Conservation (phyloP, 192 early-diverging fungal species). For the Coemansia sp. region DNA sequence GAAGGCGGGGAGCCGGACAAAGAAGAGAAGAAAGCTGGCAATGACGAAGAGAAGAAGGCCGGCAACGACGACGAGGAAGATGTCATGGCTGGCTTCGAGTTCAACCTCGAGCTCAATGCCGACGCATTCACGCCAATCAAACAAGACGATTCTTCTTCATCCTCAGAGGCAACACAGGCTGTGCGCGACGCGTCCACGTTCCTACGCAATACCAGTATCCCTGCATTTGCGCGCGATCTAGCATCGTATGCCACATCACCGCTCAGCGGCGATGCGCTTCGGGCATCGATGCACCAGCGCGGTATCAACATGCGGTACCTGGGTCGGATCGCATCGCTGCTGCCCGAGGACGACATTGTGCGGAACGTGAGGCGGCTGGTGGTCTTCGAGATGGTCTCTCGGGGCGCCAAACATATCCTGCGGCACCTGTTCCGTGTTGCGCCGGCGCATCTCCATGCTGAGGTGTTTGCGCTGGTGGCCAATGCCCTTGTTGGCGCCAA, state of each 20-base stretch:
- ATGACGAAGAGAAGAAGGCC: too few species aligned
- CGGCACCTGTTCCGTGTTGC: constrained; percentile 62
- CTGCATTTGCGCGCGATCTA: constrained; percentile 60
- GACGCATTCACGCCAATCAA: constrained; percentile 63
- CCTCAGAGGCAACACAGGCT: constrained; percentile 30
- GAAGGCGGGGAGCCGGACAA: constrained; percentile 2
- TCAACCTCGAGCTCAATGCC: constrained; percentile 58
- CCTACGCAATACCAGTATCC: constrained; percentile 67
- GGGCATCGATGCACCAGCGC: constrained; percentile 81
- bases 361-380: constrained; percentile 60
- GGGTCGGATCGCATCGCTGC: constrained; percentile 67
- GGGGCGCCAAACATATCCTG: constrained; percentile 83
- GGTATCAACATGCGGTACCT: constrained; percentile 99
- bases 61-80: too few species aligned
- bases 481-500: constrained; percentile 75
- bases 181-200: constrained; percentile 80
- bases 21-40: constrained; percentile 6
- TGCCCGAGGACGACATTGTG: constrained; percentile 51
- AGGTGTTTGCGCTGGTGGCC: constrained; percentile 76
- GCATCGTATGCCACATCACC: constrained; percentile 71
- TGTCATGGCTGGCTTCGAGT: constrained; percentile 46
- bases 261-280: constrained; percentile 72
- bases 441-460: constrained; percentile 60
- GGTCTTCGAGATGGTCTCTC: constrained; percentile 84
- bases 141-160: constrained; percentile 11